Evolutionary conservation across 495 filamentous ascomycete genomes (phyloP).

Genomic region (Penicillium canariense): DNA sequence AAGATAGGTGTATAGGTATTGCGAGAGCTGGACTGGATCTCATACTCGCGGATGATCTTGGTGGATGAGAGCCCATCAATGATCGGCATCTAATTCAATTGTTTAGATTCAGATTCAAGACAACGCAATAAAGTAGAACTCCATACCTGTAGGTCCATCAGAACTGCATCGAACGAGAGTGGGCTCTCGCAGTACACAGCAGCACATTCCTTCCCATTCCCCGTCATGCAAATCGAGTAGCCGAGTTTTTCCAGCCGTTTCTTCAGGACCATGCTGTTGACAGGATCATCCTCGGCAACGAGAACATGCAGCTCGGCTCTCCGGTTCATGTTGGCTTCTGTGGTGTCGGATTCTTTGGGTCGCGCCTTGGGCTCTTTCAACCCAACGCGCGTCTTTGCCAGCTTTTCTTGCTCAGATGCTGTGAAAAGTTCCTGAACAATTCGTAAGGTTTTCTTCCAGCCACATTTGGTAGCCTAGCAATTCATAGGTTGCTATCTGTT

Average conservation of each 20-base stretch:
- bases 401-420: not conserved
- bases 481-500: not conserved
- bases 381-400: not conserved
- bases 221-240: conserved; percentile 64
- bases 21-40: conserved; percentile 48
- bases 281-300: conserved; percentile 85
- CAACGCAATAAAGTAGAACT: not conserved
- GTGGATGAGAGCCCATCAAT: conserved; percentile 79
- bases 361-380: not conserved
- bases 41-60: conserved; percentile 74
- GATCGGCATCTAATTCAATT: conserved; percentile 73
- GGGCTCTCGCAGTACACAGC: conserved; percentile 58
- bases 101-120: not conserved
- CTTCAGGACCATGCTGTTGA: conserved; percentile 79
- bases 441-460: not conserved
- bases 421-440: not conserved
- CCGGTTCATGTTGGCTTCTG: not conserved
- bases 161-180: conserved; percentile 66
- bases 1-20: conserved; percentile 65
- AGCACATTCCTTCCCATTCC: conserved; percentile 84
- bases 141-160: conserved; percentile 92
- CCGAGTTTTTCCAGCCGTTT: conserved; percentile 79
- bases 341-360: not conserved
- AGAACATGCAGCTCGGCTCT: conserved; percentile 55
- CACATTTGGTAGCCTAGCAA: not conserved